A percentile compares a stretch with the other conserved stretches of the same genome.
phyloP scores from a whole-genome alignment of 2,329 filamentous ascomycete genomes.

The Aphanocladium album region DNA sequence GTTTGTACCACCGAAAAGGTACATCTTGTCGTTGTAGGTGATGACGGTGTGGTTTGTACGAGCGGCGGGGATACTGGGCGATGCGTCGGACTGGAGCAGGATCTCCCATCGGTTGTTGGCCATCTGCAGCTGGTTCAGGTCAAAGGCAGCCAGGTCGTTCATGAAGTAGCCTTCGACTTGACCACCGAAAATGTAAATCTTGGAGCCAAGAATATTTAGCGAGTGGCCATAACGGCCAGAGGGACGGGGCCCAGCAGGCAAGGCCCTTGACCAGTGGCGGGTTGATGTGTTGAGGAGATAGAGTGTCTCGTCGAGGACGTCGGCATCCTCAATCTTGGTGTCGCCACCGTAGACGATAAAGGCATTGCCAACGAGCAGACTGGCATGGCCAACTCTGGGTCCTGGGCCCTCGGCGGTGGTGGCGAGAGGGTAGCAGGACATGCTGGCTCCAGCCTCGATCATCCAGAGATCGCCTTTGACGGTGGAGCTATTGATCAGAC shows the following conservation, averaged over 20 bases:
- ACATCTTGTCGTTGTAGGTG: slow-evolving; percentile 89
- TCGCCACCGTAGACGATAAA: slow-evolving; percentile 99
- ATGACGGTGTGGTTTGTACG: slow-evolving; percentile 93
- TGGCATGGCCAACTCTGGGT: slow-evolving; percentile 89
- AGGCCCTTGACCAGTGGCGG: slow-evolving; percentile 92
- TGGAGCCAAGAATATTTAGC: slow-evolving; percentile 91
- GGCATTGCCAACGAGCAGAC: slow-evolving; percentile 91
- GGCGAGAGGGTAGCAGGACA: slow-evolving; percentile 86
- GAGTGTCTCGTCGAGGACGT: slow-evolving; percentile 87
- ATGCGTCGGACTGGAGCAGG: slow-evolving; percentile 62
- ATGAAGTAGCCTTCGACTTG: slow-evolving; percentile 98
- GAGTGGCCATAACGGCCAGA: slow-evolving; percentile 94
- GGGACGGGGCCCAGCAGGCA: slow-evolving; percentile 80
- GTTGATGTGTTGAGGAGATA: slow-evolving; percentile 97
- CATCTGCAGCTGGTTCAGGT: slow-evolving; percentile 89
- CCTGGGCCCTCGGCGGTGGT: slow-evolving; percentile 93
- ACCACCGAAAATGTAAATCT: slow-evolving; percentile 95
- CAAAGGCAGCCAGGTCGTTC: slow-evolving; percentile 93
- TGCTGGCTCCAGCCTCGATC: slow-evolving; percentile 82
- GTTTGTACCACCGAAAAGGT: slow-evolving; percentile 96
- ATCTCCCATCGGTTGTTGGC: slow-evolving; percentile 92
- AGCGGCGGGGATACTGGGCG: slow-evolving; percentile 64
- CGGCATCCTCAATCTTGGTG: slow-evolving; percentile 91
- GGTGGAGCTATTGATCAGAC: slow-evolving; percentile 87
- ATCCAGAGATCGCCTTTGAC: slow-evolving; percentile 98